These are phyloP conservation scores for Echium plantagineum DNA, from an alignment of 257 asterid genomes.

Conservation along the genomic window DNA sequence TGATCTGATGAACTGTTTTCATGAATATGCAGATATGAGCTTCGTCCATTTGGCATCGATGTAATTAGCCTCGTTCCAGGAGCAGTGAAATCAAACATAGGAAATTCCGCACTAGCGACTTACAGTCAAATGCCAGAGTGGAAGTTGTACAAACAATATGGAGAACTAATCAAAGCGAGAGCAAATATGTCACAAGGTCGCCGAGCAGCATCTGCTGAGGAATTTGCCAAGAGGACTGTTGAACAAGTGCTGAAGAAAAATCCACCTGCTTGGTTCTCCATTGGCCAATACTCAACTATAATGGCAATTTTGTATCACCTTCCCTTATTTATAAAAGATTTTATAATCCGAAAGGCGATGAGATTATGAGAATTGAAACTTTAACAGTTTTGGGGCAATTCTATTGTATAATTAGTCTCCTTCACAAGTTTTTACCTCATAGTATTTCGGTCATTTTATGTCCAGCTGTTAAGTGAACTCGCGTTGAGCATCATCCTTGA, in stretches of 20 bases:
- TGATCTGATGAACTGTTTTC: background rate
- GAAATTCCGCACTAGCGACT: constrained; percentile 40
- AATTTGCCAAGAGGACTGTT: constrained; percentile 71
- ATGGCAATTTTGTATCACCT: constrained; percentile 39
- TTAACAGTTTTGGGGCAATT: no score
- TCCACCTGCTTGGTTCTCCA: constrained; percentile 66
- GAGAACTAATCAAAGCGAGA: constrained; percentile 52
- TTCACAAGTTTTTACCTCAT: no score
- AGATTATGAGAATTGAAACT: constrained; percentile 17
- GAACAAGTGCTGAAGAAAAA: constrained; percentile 52
- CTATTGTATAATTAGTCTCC: no score
- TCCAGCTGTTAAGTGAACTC: no score
- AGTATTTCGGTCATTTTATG: no score
- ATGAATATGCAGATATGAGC: constrained; percentile 28
- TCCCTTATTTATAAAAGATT: constrained; percentile 62
- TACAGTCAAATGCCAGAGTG: constrained; percentile 76
- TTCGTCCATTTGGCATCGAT: constrained; percentile 43
- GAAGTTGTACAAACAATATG: constrained; percentile 69
- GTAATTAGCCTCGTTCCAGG: constrained; percentile 78
- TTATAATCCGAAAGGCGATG: constrained; percentile 35
- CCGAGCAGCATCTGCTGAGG: constrained; percentile 66
- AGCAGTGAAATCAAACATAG: constrained; percentile 67
- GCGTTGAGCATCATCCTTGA: no score
- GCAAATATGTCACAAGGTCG: constrained; percentile 51
- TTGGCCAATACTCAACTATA: constrained; percentile 52